Conservation (phyloP, 441 rosid species). For the Daphne laureola region DNA sequence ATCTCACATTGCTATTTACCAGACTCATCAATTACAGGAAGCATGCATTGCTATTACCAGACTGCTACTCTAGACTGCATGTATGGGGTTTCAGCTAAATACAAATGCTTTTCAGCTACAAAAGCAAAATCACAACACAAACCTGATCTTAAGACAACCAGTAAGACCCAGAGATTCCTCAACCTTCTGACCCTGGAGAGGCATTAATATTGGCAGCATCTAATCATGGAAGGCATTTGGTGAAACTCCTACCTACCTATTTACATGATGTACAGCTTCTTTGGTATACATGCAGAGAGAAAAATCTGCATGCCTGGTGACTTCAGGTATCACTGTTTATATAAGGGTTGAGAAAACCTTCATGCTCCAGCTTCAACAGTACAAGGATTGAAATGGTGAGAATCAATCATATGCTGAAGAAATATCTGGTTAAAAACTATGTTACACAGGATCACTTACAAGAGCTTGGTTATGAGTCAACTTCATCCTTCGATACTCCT, state of each 20-base stretch:
- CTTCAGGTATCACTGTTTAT: constrained; percentile 21
- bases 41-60: too few species aligned
- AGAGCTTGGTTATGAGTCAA: constrained; percentile 47
- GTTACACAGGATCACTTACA: constrained; percentile 31
- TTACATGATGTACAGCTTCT: constrained; percentile 19
- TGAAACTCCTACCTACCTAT: constrained; percentile 12
- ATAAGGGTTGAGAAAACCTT: constrained; percentile 19
- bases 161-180: too few species aligned
- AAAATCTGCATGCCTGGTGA: neutral
- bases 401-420: neutral
- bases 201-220: constrained; percentile 5
- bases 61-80: too few species aligned
- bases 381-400: constrained; percentile 3
- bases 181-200: too few species aligned
- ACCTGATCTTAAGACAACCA: too few species aligned
- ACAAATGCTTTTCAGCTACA: too few species aligned
- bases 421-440: neutral
- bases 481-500: constrained; percentile 80
- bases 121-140: too few species aligned
- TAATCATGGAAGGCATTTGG: constrained; percentile 6
- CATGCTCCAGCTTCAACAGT: constrained; percentile 41
- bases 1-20: too few species aligned
- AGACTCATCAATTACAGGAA: too few species aligned
- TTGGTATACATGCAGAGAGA: neutral
- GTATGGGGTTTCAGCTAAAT: too few species aligned